Percentiles rank a stretch among this genome's conserved stretches.
Evolutionary conservation across 2,329 filamentous ascomycete species (phyloP).

Genomic region (Aspergillus transmontanensis): DNA sequence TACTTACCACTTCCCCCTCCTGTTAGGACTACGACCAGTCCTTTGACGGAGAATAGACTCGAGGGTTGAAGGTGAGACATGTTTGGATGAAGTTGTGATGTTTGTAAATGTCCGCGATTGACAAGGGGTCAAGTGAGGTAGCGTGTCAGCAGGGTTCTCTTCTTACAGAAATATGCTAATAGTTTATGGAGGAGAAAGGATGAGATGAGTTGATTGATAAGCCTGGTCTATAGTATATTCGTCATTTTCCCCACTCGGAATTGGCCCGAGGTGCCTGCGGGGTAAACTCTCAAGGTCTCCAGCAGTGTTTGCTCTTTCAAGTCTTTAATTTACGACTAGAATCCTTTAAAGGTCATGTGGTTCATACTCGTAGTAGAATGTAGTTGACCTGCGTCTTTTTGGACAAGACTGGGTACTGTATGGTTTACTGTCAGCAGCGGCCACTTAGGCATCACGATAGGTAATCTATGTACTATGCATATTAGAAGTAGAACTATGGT

Average conservation of each 20-base stretch:
- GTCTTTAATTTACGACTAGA: not conserved
- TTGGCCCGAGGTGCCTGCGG: not conserved
- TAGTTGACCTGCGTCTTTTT: not conserved
- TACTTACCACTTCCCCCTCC: conserved; percentile 54
- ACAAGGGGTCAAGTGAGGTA: not conserved
- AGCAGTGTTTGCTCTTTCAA: not conserved
- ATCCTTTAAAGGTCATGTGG: no score
- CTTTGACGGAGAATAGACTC: conserved; percentile 54
- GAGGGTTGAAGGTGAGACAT: conserved; percentile 37
- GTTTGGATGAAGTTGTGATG: not conserved
- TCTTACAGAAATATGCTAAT: not conserved
- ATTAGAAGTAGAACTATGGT: no score
- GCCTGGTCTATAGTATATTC: not conserved
- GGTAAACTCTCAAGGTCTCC: not conserved
- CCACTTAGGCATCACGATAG: no score
- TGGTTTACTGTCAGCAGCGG: not conserved
- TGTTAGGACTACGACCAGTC: conserved; percentile 56
- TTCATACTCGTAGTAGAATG: not conserved
- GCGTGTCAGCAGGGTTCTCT: not conserved
- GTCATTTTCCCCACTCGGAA: not conserved
- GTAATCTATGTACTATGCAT: no score
- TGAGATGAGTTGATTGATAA: conserved; percentile 1
- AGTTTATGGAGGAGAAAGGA: not conserved
- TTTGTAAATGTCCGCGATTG: not conserved
- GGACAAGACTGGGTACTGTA: not conserved